A percentile compares a stretch with the other conserved stretches of the same genome.
Evolutionary conservation across 805 yeast species (phyloP).

Genomic region (Metschnikowia peoriensis): DNA sequence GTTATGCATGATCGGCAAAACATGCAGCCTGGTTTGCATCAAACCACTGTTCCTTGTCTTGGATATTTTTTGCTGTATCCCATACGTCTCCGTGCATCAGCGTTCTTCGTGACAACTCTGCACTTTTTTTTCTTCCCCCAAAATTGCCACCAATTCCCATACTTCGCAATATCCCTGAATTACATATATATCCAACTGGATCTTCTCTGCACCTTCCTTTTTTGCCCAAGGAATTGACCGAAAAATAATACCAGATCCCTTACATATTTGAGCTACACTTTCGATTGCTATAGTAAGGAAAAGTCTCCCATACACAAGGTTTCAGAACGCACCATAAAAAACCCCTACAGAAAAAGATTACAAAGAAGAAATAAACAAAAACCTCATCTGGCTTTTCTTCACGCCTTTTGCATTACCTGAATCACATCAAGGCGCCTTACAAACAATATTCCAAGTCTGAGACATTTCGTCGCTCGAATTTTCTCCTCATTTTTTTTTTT

Average conservation of each 20-base stretch:
- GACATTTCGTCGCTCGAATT: no score
- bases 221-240: background rate
- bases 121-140: background rate
- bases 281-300: background rate
- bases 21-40: constrained; percentile 8
- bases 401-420: no score
- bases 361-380: no score
- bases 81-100: constrained; percentile 5
- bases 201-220: constrained; percentile 1
- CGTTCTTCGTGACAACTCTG: constrained; percentile 1
- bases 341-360: no score
- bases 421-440: no score
- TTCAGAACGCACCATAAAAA: no score
- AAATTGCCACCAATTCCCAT: background rate
- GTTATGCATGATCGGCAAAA: constrained; percentile 2
- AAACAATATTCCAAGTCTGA: no score
- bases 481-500: background rate
- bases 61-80: background rate
- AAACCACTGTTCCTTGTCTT: background rate
- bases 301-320: background rate
- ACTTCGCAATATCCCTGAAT: background rate
- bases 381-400: no score
- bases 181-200: background rate
- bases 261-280: background rate
- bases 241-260: background rate